Base-by-base conservation (phyloP, 2,329 filamentous ascomycete genomes). In the Paraphoma sp. region DNA sequence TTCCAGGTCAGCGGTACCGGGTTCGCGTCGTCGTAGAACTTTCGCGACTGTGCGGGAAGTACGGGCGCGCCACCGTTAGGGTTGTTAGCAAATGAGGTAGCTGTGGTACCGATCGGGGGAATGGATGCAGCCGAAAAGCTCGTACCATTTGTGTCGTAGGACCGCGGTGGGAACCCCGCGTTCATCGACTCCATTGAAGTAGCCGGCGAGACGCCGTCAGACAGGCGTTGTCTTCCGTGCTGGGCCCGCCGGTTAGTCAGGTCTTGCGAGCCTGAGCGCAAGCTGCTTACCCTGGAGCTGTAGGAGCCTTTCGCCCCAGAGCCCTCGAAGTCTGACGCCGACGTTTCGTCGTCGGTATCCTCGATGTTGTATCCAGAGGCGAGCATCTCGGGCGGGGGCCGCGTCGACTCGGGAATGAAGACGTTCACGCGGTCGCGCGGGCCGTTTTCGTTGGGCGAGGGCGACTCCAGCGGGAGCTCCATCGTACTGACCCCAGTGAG, bases 401-500 rank as follows among this genome's bases (percentile, higher is more conserved):
- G 87, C 11, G 94, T 96, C 75, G 92, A 91, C 56, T 97, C 93
- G 17, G 94, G 94, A 52, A 97, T 88, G 71, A 87, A 89, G 59
- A 96, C 89, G 74, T 96, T 94, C 79, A 90, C 93, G 58, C 93
- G 89, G 77, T 98, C 93, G 65, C 90, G 86, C 2, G 95, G 95
- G 1, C 94, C 94, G 53, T 85, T 90, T 78, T 99, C 95, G 62
- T 87, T 89, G 16, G 87, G 78, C 6, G 90, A 92, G 1, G 95
- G 93, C 14, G 94, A 94, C 75, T 99, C 95, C 28, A 99, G 83
- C 1, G 95, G 95, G 58, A 99, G 81, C 74, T 99, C 95, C 87
- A 93, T 95, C 61, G 91, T 96, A 72, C 91, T 96, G 71, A 96
- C 92, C 53, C 94, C 93, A 0, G 95, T 99, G 80, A 97, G 88